These are phyloP conservation scores for Verticillium tricorpus DNA, from an alignment of 2,329 filamentous ascomycete species.

Conservation along the genomic window DNA sequence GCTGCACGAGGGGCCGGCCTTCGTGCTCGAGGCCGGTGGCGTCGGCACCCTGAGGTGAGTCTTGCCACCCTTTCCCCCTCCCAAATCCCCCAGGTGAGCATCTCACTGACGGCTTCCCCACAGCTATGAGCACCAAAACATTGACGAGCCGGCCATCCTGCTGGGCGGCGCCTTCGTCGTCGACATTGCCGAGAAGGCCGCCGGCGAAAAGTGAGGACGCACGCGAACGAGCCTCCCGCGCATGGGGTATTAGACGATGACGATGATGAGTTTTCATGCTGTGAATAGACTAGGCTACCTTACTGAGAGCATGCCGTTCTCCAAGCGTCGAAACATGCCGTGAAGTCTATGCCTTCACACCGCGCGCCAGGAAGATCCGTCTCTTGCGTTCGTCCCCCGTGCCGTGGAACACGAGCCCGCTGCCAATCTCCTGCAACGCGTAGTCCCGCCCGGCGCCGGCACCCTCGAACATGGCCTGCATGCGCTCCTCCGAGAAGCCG, in stretches of 20 bases:
- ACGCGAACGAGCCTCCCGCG: not conserved
- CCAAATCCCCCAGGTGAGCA: too few relatives aligned
- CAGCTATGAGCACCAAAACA: conserved; percentile 75
- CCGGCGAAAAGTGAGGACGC: not conserved
- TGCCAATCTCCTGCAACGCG: conserved; percentile 47
- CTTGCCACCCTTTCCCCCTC: not conserved
- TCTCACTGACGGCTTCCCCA: not conserved
- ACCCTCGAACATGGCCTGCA: conserved; percentile 56
- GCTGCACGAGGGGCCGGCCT: conserved; percentile 68
- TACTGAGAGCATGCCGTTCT: not conserved
- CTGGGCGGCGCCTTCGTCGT: conserved; percentile 68
- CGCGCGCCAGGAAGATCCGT: conserved; percentile 28
- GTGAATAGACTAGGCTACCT: too few relatives aligned
- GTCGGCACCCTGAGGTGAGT: conserved; percentile 71
- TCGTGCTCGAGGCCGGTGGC: conserved; percentile 86
- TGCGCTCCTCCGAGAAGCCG: conserved; percentile 58
- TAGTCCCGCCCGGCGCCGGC: conserved; percentile 58
- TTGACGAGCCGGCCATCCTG: conserved; percentile 75
- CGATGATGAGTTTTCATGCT: too few relatives aligned
- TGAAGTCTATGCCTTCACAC: conserved; percentile 9
- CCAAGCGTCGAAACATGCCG: not conserved
- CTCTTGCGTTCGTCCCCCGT: conserved; percentile 31
- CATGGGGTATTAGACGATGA: too few relatives aligned
- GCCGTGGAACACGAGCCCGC: conserved; percentile 41
- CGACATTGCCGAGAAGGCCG: conserved; percentile 19